Percentiles rank a stretch among this genome's conserved stretches.
phyloP scores from a whole-genome alignment of 139 green algal genomes.

The Chlamydomonas asymmetrica region DNA sequence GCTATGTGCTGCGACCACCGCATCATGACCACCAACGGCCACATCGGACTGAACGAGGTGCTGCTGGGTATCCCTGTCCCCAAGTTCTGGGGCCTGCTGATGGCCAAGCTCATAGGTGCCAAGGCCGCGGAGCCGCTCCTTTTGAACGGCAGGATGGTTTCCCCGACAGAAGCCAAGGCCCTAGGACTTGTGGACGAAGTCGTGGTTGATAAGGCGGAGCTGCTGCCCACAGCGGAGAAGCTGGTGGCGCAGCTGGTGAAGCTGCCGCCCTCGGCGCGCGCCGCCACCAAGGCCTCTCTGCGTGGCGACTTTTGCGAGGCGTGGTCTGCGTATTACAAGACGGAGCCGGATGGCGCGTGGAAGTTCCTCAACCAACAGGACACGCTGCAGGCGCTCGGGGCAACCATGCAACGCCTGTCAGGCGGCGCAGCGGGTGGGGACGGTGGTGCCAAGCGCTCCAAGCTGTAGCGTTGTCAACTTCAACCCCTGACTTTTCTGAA shows the following conservation, averaged over 20 bases:
- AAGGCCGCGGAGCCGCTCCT: conserved; percentile 64
- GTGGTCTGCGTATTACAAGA: conserved; percentile 60
- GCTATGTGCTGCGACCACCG: conserved; percentile 87
- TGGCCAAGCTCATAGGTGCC: conserved; percentile 60
- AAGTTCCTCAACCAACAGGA: conserved; percentile 45
- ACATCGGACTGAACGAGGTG: conserved; percentile 82
- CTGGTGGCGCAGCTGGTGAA: conserved; percentile 49
- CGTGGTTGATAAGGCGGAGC: conserved; percentile 46
- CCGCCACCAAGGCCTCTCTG: conserved; percentile 63
- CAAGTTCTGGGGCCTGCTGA: conserved; percentile 78
- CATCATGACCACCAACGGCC: conserved; percentile 74
- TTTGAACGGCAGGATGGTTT: conserved; percentile 43
- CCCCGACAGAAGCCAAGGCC: conserved; percentile 36
- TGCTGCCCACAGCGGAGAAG: conserved; percentile 55
- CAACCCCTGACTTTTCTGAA: background rate
- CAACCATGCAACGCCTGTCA: conserved; percentile 62
- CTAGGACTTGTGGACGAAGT: conserved; percentile 80
- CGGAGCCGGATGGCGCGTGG: conserved; percentile 72
- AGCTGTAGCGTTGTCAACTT: background rate
- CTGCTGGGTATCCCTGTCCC: conserved; percentile 83
- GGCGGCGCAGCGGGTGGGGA: conserved; percentile 7
- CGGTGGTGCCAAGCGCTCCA: background rate
- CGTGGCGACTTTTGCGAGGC: conserved; percentile 53
- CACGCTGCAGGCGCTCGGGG: conserved; percentile 62
- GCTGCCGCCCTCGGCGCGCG: conserved; percentile 33